phyloP scores from a whole-genome alignment of 768 basidiomycete species.

The Gloeophyllum trabeum region DNA sequence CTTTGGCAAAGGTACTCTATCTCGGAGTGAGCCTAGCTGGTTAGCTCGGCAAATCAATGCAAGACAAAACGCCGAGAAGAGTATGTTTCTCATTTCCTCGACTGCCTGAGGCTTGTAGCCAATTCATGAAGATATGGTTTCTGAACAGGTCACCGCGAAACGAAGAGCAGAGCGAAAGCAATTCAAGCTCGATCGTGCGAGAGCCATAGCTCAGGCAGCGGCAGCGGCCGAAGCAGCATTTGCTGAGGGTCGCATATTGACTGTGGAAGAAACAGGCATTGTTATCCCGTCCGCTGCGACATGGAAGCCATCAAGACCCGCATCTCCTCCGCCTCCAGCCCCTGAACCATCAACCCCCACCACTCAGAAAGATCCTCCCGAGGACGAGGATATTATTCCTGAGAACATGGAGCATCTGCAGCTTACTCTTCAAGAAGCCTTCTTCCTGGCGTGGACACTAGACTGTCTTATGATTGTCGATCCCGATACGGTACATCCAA shows the following conservation, averaged over 20 bases:
- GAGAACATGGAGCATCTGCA: conserved; percentile 84
- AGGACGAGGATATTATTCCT: conserved; percentile 26
- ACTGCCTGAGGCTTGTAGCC: background rate
- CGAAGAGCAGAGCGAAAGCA: conserved; percentile 82
- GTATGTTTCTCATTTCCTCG: conserved; percentile 27
- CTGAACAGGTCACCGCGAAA: conserved; percentile 85
- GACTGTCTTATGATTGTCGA: conserved; percentile 70
- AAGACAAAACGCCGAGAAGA: conserved; percentile 37
- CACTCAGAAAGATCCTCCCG: conserved; percentile 23
- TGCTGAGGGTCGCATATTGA: conserved; percentile 52
- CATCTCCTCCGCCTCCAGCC: conserved; percentile 4
- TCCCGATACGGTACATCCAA: conserved; percentile 41
- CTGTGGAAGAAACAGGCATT: conserved; percentile 39
- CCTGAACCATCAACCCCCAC: too few species aligned
- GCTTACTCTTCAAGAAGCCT: conserved; percentile 80
- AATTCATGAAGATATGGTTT: conserved; percentile 47
- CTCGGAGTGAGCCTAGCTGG: conserved; percentile 94
- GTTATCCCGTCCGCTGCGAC: conserved; percentile 71
- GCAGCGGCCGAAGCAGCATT: conserved; percentile 75
- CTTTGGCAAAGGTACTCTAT: conserved; percentile 95
- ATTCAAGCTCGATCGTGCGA: conserved; percentile 88
- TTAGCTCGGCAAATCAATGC: conserved; percentile 65
- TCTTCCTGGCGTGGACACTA: conserved; percentile 77
- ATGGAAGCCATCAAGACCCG: conserved; percentile 41
- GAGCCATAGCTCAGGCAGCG: conserved; percentile 73